Evolutionary conservation across 129 eudicot species (phyloP), one percentile per base, ranked within the genome.

Genomic region (Tagetes patula): DNA sequence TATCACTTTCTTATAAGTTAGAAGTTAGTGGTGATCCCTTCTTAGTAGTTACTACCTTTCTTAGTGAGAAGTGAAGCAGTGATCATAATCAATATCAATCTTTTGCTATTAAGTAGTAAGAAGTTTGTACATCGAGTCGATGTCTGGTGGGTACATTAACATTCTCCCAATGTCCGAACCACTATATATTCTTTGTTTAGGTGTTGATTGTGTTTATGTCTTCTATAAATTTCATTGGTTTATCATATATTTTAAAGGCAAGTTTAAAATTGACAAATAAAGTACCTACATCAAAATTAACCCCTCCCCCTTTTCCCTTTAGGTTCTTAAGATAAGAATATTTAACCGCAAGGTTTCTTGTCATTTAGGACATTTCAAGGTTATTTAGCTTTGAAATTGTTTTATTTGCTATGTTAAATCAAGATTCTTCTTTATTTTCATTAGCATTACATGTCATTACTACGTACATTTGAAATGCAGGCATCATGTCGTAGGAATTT

Each of bases 401-500:
- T 61, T 34, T 33, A 45, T 37, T 20, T 74, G 47, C 50, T 60
- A 36, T 47, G 32, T 40, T 39, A 39, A 11, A 39, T n/a, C 34
- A 64, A 13, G 20, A 45, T 64, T 64, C 36, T 55, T 58, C 66
- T 61, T 36, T 61, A 42, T 38, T 39, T 40, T 32, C 36, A 8
- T 20, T n/a, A n/a, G 65, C 41, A 10, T 70, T 5, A 32, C 12
- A 12, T 72, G 67, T 42, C 56, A 5, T 58, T 13, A 59, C 45
- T 72, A 41, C 11, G 32, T 72, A 59, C 54, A 13, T 36, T 2
- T 48, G 31, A 66, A 47, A 78, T 66, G 69, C 96, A 92, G 96
- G 87, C 87, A 71, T 85, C 98, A 59, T 85, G 95, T 67, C 85
- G 98, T 3, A 84, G 86, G 74, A 82, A 71, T 37, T 89, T 92